Evolutionary conservation across 441 rosid species (phyloP), one percentile per base, ranked within the genome.

Genomic region (Isatis lusitanica): DNA sequence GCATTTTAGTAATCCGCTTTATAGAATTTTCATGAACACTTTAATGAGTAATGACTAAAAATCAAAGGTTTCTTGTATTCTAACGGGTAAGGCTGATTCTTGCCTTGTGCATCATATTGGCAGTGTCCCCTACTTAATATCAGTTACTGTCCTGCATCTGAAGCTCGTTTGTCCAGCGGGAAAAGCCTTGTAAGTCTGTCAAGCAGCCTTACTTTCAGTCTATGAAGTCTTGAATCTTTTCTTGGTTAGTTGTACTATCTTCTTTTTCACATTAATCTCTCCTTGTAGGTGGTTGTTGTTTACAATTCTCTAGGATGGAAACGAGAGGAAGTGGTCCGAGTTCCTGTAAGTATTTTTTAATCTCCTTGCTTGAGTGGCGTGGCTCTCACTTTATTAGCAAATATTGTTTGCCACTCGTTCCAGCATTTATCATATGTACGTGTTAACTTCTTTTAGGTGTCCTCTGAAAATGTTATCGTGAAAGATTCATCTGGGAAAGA

Each of bases 301-400:
- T 89, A 89, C 80, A 87, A 89, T 65, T 78, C 94, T 66, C 83
- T 89, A 21, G 94, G 92, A 81, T 87, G 94, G 94, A 78, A 80
- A 71, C 82, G 94, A 71, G 88, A 89, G 72, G 94, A 89, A 80
- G 74, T 87, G 39, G 76, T 89, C 42, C 85, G 84, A 67, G 75
- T 89, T 75, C 94, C 92, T 57, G 94, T 89, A 72, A 79, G 86
- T 75, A 55, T 57, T 66, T 36, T 58, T 44, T n/a, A 42, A 13
- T 4, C 44, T 67, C 65, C 64, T 46, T 61, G 39, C 42, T 38
- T 73, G 65, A 56, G 18, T 57, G 3, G 35, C 31, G 26, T 28
- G 62, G 72, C 48, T 75, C 42, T 63, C 62, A 42, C 66, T 38
- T 56, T 47, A 70, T 43, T 7, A 6, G 24, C 17, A 33, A 16